Base-by-base conservation (phyloP, 345 rosid genomes). In the Corchorus olitorius region DNA sequence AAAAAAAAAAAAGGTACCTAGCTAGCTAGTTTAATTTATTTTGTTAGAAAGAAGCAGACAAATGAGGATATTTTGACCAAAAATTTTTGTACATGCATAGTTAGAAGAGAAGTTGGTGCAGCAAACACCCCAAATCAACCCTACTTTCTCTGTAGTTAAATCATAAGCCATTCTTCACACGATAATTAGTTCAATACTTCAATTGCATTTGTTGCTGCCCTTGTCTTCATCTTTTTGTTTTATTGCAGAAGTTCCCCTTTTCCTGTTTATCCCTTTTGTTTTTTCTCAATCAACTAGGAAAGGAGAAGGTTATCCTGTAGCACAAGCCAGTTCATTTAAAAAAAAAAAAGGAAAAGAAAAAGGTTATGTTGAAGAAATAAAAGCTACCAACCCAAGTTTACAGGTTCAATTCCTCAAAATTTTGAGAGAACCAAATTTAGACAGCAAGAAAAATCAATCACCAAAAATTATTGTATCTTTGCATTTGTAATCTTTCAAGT, bases 81-180 rank as follows among this genome's bases (percentile, higher is more conserved):
- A n/a, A 61, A 53, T 49, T 9, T 33, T 9, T 33, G 58, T 53
- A 16, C 37, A 14, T 53, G 14, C 27, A 27, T 39, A 6, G 78
- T 61, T 76, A 49, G 84, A 71, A 70, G 64, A 79, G 73, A 81
- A 74, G 87, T 83, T 76, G 86, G 85, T 85, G 87, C 76, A 82
- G 80, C 90, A 78, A 83, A 81, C 85, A 20, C 77, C 77, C 65
- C 65, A 53, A 76, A 86, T 73, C 77, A 58, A 69, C 65, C 80
- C 79, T 53, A 64, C 50, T 11, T 55, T 41, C 13, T 10, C 27
- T 4, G 17, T 8, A 33, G 52, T 46, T 73, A 62, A 37, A 58
- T 68, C 52, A 41, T 53, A 46, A 55, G 65, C 73, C 81, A 76
- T 78, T 78, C 76, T 59, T 74, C 63, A 65, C 76, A 80, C 77